Evolutionary conservation across 1,284 basidiomycete species (phyloP).

Genomic region (Binderoboletus segoi): DNA sequence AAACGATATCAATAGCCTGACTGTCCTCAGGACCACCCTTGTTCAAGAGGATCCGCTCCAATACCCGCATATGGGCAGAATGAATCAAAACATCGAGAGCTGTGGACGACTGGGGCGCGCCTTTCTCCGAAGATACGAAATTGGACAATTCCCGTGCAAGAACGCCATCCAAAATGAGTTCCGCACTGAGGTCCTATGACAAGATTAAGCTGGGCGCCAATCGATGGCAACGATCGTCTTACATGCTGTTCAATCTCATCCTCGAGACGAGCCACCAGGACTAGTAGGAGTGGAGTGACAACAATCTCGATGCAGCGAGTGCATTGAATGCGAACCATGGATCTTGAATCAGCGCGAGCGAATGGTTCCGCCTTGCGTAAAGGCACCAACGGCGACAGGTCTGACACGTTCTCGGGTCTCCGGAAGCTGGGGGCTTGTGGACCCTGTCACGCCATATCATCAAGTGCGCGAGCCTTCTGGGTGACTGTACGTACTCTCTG

Average conservation of each 20-base stretch:
- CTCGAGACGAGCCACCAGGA: slow-evolving; percentile 41
- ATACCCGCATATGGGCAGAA: slow-evolving; percentile 27
- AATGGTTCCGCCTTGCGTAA: slow-evolving; percentile 4
- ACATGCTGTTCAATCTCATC: slow-evolving; percentile 48
- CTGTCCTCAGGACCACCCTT: slow-evolving; percentile 1
- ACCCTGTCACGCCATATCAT: slow-evolving; percentile 10
- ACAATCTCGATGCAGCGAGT: slow-evolving; percentile 38
- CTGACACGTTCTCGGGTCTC: not conserved
- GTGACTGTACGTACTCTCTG: slow-evolving; percentile 26
- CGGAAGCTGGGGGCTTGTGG: slow-evolving; percentile 15
- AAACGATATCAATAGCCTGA: slow-evolving; percentile 20
- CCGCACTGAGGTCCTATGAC: slow-evolving; percentile 43
- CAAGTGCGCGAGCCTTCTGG: not conserved
- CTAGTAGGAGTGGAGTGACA: slow-evolving; percentile 50
- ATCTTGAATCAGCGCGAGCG: not conserved
- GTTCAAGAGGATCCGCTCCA: slow-evolving; percentile 28
- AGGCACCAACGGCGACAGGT: slow-evolving; percentile 4
- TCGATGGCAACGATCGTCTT: slow-evolving; percentile 13
- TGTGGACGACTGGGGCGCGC: not conserved
- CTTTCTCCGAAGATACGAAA: slow-evolving; percentile 24
- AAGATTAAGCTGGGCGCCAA: slow-evolving; percentile 13
- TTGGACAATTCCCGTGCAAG: slow-evolving; percentile 42
- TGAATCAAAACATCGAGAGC: slow-evolving; percentile 28
- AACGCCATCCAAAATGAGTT: slow-evolving; percentile 50
- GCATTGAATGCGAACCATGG: slow-evolving; percentile 32